These are phyloP conservation scores for Metschnikowia baotianmanensis DNA, from an alignment of 805 yeast genomes.

Conservation along the genomic window DNA sequence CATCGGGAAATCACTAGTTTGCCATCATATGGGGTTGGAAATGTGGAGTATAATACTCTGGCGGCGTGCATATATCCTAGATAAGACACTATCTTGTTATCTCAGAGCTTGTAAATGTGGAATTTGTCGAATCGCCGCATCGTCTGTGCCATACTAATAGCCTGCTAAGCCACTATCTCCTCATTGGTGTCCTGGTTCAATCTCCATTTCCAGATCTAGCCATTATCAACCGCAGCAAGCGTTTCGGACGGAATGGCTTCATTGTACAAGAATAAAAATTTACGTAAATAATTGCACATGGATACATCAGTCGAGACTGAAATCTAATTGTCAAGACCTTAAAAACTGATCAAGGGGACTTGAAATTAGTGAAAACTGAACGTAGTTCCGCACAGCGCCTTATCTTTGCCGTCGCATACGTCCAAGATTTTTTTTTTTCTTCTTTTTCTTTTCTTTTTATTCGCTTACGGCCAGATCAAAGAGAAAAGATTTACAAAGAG, in stretches of 20 bases:
- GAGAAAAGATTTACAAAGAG: no score
- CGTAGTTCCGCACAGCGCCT: no score
- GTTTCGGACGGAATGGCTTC: no score
- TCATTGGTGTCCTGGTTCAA: neutral
- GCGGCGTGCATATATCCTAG: neutral
- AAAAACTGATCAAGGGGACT: no score
- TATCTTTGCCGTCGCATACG: neutral
- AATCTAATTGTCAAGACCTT: no score
- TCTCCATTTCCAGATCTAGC: no score
- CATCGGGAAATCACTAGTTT: neutral
- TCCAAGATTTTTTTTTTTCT: neutral
- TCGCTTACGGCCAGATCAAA: no score
- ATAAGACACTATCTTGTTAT: neutral
- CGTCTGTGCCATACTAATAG: neutral
- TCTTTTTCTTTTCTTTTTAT: neutral
- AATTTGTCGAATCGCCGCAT: constrained; percentile 2
- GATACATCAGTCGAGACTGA: no score
- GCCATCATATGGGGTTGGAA: neutral
- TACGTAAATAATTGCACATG: no score
- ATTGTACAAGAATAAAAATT: no score
- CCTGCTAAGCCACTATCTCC: neutral
- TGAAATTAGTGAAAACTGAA: no score
- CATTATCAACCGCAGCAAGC: no score
- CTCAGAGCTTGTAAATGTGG: neutral
- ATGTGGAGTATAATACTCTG: neutral